These are phyloP conservation scores for Sonneratia alba DNA, from an alignment of 345 rosid genomes.

Conservation along the genomic window DNA sequence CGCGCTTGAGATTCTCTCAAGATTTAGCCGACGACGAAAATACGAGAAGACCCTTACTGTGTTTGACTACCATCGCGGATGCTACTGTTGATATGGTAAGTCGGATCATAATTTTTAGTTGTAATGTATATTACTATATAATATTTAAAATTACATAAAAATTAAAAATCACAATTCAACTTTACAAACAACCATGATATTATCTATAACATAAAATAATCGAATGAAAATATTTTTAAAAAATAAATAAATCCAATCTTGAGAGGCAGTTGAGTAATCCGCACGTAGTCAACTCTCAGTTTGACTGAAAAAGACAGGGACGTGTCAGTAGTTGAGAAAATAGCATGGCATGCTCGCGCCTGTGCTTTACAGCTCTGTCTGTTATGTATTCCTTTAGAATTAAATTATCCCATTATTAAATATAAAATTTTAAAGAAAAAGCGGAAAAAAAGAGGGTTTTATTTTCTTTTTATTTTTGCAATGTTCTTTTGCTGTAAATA, in stretches of 20 bases:
- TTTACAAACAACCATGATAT: too few species aligned
- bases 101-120: too few species aligned
- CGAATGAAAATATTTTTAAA: not conserved
- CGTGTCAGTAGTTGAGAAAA: constrained; percentile 56
- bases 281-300: constrained; percentile 31
- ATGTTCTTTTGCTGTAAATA: constrained; percentile 13
- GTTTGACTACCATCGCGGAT: too few species aligned
- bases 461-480: constrained; percentile 13
- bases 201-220: not conserved
- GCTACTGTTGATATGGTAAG: too few species aligned
- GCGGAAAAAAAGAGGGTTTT: constrained; percentile 25
- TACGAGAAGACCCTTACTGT: too few species aligned
- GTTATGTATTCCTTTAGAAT: not conserved
- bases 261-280: constrained; percentile 5
- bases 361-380: constrained; percentile 51
- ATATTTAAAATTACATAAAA: too few species aligned
- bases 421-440: not conserved
- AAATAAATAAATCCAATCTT: not conserved
- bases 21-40: too few species aligned
- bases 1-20: too few species aligned
- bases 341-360: constrained; percentile 34
- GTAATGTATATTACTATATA: too few species aligned
- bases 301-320: constrained; percentile 36
- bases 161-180: too few species aligned
- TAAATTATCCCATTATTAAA: too few species aligned